These are phyloP conservation scores for Nothophytophthora sp. DNA, from an alignment of 352 stramenopile species.

Conservation along the genomic window DNA sequence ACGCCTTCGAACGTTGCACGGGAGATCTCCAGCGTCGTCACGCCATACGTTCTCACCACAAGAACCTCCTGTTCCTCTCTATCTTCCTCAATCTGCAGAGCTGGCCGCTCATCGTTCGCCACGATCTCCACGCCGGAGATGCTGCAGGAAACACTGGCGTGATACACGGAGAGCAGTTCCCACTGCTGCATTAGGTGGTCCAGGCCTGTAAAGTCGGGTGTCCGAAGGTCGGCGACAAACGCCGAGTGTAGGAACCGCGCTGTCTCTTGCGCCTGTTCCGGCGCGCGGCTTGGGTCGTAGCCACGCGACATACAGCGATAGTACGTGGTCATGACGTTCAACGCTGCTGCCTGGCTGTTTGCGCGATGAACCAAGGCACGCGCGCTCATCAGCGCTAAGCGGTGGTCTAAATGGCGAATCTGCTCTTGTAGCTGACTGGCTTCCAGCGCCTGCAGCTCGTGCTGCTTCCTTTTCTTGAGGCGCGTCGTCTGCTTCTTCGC, in stretches of 20 bases:
- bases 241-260: conserved; percentile 20
- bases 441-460: too few relatives aligned
- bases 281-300: conserved; percentile 5
- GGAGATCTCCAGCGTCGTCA: conserved; percentile 36
- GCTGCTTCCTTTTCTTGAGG: too few relatives aligned
- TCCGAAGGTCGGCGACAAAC: conserved; percentile 21
- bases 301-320: conserved; percentile 26
- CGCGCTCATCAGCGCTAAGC: not conserved
- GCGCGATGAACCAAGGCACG: not conserved
- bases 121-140: conserved; percentile 4
- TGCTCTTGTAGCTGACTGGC: too few relatives aligned
- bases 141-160: conserved; percentile 21
- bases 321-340: conserved; percentile 30
- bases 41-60: conserved; percentile 30
- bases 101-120: not conserved
- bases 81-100: not conserved
- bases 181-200: conserved; percentile 35
- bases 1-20: conserved; percentile 35
- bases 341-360: conserved; percentile 21
- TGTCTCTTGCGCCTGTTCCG: not conserved
- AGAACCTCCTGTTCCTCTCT: conserved; percentile 5
- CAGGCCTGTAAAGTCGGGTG: conserved; percentile 29
- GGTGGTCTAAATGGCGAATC: too few relatives aligned
- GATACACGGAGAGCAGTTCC: conserved; percentile 29
- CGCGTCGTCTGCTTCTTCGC: too few relatives aligned